phyloP scores from a whole-genome alignment of 176 grass and related monocot species.

The Ampelocalamus luodianensis region DNA sequence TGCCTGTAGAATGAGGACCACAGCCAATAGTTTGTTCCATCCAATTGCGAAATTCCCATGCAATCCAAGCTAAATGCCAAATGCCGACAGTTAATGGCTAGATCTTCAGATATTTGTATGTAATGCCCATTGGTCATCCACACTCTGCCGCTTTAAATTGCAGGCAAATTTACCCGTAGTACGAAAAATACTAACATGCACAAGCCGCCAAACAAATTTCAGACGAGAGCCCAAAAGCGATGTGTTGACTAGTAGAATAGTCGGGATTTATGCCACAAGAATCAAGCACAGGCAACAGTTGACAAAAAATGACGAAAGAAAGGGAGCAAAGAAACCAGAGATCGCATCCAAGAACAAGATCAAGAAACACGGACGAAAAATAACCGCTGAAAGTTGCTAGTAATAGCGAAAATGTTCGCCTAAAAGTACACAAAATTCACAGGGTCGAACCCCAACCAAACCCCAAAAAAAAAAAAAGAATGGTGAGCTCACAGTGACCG shows the following conservation, averaged over 20 bases:
- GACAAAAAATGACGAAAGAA: background rate
- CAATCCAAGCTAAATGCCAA: background rate
- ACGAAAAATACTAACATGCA: background rate
- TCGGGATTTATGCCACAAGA: background rate
- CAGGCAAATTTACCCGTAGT: background rate
- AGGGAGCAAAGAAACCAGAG: background rate
- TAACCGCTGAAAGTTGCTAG: background rate
- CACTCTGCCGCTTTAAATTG: slow-evolving; percentile 1
- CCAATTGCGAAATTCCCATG: background rate
- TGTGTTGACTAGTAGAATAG: background rate
- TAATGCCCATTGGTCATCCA: background rate
- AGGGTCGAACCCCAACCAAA: background rate
- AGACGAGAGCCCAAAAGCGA: background rate
- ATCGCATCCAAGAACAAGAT: slow-evolving; percentile 24
- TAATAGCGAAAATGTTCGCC: background rate
- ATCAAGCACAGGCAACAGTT: background rate
- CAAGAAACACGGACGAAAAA: background rate
- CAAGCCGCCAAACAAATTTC: slow-evolving; percentile 11
- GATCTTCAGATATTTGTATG: background rate
- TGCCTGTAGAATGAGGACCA: slow-evolving; percentile 21
- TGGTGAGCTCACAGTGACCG: background rate
- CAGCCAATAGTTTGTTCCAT: slow-evolving; percentile 24
- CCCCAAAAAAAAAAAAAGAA: background rate
- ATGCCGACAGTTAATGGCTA: background rate
- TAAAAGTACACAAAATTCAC: background rate